Evolutionary conservation across 805 yeast genomes (phyloP), one percentile per base, ranked within the genome.

Genomic region (Wickerhamomyces kurtzmanii): DNA sequence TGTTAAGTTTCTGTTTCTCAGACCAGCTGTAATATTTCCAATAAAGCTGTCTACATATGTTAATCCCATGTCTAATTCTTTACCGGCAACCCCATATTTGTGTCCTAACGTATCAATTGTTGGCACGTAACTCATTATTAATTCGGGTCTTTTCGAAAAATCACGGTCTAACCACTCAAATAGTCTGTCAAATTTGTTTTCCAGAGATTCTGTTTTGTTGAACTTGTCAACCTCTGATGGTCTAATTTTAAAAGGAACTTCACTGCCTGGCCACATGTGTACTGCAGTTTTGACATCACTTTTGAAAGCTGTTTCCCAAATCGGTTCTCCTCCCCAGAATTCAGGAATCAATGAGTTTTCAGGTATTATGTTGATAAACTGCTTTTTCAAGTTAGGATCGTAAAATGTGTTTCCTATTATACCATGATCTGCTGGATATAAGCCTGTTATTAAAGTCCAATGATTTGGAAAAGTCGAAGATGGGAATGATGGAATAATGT

Each of bases 201-300:
- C 58, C 11, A 83, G 53, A 0, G 64, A 39, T 51, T 82, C 94
- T 2, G 72, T 53, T 5, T 71, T 73, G 43, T 84, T 74, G 54
- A 68, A 87, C 30, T 55, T 53, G 38, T 79, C 91, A 19, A 72
- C 38, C 26, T 65, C 67, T 31, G 65, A 46, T 2, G 80, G 75
- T 14, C 63, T 66, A 5, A 51, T 49, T 20, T 54, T 55, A 45
- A 68, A 72, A 15, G 67, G 65, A 6, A 75, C 93, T 41, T 85
- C 94, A 33, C 86, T 74, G 2, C 96, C 96, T 0, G 96, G 96
- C 94, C 94, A 87, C 95, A 85, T 86, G 51, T 86, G 94, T n/a
- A 84, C 78, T 0, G 86, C 93, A 5, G 79, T 54, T 4, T 57
- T 56, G 3, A 78, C 65, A 5, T 75, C 77, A 33, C 80, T 80